phyloP scores from a whole-genome alignment of 2,329 filamentous ascomycete genomes.

The Septoria linicola region DNA sequence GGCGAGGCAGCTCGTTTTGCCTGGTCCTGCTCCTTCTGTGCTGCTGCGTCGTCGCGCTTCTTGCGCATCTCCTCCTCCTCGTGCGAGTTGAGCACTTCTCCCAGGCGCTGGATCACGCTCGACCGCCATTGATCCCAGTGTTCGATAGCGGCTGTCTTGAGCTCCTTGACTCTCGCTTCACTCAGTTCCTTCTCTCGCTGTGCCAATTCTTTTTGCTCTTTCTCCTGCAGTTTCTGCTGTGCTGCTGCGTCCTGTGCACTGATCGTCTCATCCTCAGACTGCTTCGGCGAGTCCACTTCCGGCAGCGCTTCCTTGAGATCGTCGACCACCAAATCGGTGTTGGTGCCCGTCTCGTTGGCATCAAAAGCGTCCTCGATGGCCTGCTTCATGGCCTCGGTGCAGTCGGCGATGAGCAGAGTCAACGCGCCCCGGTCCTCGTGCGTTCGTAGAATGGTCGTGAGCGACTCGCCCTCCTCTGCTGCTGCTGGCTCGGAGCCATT shows the following conservation, averaged over 20 bases:
- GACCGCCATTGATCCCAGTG: conserved; percentile 82
- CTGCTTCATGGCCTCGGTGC: conserved; percentile 48
- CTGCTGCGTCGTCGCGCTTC: conserved; percentile 17
- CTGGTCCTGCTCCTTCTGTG: neutral
- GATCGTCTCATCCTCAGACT: conserved; percentile 3
- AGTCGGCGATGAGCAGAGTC: conserved; percentile 48
- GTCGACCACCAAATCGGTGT: conserved; percentile 26
- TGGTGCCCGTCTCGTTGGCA: conserved; percentile 37
- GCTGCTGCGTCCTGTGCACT: conserved; percentile 12
- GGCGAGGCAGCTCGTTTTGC: conserved; percentile 15
- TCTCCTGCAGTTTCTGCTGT: conserved; percentile 24
- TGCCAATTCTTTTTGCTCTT: conserved; percentile 35
- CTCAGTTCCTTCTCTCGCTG: conserved; percentile 52
- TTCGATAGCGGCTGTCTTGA: conserved; percentile 67
- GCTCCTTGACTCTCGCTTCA: conserved; percentile 56
- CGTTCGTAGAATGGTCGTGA: conserved; percentile 48
- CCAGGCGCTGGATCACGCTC: conserved; percentile 66
- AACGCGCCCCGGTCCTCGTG: conserved; percentile 45
- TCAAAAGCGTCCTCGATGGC: conserved; percentile 46
- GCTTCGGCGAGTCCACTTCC: conserved; percentile 33
- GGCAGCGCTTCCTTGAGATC: conserved; percentile 8
- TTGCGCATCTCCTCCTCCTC: conserved; percentile 36
- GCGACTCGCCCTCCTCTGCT: conserved; percentile 37
- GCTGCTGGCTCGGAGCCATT: conserved; percentile 1
- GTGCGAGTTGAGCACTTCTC: conserved; percentile 58